These are phyloP conservation scores for Hypomyces rosellus DNA, from an alignment of 2,329 filamentous ascomycete genomes.

Conservation along the genomic window DNA sequence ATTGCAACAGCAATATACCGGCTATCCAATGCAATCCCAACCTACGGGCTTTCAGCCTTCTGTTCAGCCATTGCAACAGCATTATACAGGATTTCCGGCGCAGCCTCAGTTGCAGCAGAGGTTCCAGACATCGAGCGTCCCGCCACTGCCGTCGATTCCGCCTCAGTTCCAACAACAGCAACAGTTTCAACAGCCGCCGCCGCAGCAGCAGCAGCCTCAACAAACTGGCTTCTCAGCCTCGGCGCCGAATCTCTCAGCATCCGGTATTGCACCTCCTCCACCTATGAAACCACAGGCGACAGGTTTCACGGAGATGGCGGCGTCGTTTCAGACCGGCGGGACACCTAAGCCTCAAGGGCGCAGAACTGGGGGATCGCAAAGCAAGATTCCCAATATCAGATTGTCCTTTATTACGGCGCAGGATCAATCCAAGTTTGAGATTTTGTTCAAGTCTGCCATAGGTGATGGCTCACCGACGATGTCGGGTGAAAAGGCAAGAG, in stretches of 20 bases:
- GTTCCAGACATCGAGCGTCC: constrained; percentile 51
- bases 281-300: constrained; percentile 61
- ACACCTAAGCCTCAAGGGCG: constrained; percentile 39
- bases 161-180: constrained; percentile 41
- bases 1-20: constrained; percentile 54
- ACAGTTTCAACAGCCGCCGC: constrained; percentile 34
- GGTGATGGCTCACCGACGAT: constrained; percentile 78
- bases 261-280: constrained; percentile 48
- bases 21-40: constrained; percentile 48
- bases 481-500: constrained; percentile 86
- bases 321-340: constrained; percentile 54
- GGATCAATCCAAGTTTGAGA: constrained; percentile 96
- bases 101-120: constrained; percentile 49
- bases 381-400: constrained; percentile 87
- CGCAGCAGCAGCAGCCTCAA: constrained; percentile 44
- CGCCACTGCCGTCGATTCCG: constrained; percentile 54
- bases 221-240: constrained; percentile 41
- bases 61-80: constrained; percentile 56
- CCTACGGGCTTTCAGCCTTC: constrained; percentile 46
- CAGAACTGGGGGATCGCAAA: constrained; percentile 46
- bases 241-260: constrained; percentile 43
- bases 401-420: constrained; percentile 92
- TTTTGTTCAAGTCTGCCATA: constrained; percentile 91
- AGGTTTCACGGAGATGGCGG: constrained; percentile 60
- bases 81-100: constrained; percentile 60